Evolutionary conservation across 2,329 filamentous ascomycete species (phyloP), one percentile per base, ranked within the genome.

Genomic region (Lecanicillium sp.): DNA sequence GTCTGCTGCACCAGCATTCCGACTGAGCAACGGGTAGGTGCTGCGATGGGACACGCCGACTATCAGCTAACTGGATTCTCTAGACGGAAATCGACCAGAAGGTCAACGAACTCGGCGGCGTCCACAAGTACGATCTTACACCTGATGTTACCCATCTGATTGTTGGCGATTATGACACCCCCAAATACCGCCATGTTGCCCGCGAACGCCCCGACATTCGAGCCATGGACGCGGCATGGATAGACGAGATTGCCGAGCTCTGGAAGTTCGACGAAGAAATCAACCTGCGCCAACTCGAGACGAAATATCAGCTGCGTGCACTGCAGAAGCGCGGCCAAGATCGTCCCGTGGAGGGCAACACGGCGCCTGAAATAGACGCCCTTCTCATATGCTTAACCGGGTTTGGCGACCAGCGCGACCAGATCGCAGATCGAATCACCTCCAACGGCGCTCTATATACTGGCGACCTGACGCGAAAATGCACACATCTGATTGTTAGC

Each of bases 181-280:
- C 86, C 42, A 98, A 98, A 67, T 98, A 98, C 68, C 86, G 84
- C 65, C 95, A 95, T 73, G 91, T 97, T 60, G 93, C 91, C 46
- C 87, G 84, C 61, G 86, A 91, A 63, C 80, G 93, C 44, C 82
- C 85, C 40, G 93, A 98, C 60, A 84, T 98, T 60, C 83, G 81
- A 62, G 84, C 90, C 42, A 83, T 98, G 70, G 79, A 79, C 36
- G 79, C 84, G n/a, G 78, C 80, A 59, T 98, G 90, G 87, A 77
- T 98, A 42, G 83, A 91, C 48, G 86, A 86, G 14, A 77, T 96
- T 15, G 78, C 87, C 21, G 73, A 84, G 21, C 72, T 83, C 37
- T 98, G 93, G 93, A 84, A 91, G 56, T 72, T 80, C 43, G 90
- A 89, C 49, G 90, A 89, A 41, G 79, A 81, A 38, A 83, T 91